Conservation (phyloP, 371 early-diverging fungal species). For the Mortierella sp. region DNA sequence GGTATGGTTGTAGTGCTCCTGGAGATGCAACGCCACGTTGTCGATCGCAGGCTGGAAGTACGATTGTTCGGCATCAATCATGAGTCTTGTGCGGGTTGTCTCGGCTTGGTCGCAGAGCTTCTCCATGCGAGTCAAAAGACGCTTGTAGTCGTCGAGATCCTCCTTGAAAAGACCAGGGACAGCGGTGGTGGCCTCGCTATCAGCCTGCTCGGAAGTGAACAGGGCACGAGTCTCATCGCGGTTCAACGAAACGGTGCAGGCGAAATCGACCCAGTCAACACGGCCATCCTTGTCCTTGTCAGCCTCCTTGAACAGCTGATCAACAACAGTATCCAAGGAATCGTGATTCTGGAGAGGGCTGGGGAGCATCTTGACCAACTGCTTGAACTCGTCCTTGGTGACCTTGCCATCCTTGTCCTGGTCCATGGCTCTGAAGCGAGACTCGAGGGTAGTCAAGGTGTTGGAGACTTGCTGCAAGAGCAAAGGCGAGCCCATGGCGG, state of each 20-base stretch:
- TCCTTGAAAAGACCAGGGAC: conserved; percentile 55
- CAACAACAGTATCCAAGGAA: conserved; percentile 25
- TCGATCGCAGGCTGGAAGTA: conserved; percentile 96
- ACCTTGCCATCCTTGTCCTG: conserved; percentile 62
- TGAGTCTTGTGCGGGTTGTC: conserved; percentile 76
- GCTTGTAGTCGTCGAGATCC: conserved; percentile 81
- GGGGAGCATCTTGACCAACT: conserved; percentile 56
- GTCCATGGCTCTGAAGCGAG: conserved; percentile 59
- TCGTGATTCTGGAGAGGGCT: conserved; percentile 9
- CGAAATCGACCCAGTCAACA: conserved; percentile 74
- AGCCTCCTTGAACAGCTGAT: conserved; percentile 60
- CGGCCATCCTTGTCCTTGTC: conserved; percentile 64
- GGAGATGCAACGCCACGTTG: conserved; percentile 80
- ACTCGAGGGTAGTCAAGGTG: conserved; percentile 59
- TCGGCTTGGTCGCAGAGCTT: conserved; percentile 75
- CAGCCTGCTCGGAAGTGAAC: conserved; percentile 32
- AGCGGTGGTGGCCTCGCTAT: conserved; percentile 10
- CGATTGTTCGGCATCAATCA: conserved; percentile 96
- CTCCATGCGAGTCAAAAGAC: conserved; percentile 75
- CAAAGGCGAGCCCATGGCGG: conserved; percentile 86
- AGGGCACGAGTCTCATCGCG: conserved; percentile 64
- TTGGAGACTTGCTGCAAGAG: conserved; percentile 82
- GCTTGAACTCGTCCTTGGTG: conserved; percentile 40
- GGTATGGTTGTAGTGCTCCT: conserved; percentile 74
- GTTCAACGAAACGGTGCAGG: conserved; percentile 67